Evolutionary conservation across 2,329 filamentous ascomycete genomes (phyloP).

Genomic region (Nemania diffusa): DNA sequence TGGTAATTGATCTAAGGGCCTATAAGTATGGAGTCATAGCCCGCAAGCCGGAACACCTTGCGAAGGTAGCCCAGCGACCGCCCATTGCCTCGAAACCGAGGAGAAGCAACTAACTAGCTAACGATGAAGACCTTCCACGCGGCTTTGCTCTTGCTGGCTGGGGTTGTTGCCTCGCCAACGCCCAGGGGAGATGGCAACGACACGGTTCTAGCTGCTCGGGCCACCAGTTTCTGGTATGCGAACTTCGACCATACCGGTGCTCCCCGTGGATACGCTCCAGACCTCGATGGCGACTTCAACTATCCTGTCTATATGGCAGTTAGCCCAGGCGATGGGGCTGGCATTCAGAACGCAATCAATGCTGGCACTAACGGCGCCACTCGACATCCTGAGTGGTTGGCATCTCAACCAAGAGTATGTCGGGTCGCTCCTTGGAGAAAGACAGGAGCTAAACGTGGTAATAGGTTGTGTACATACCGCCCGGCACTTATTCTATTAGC

Average conservation of each 20-base stretch:
- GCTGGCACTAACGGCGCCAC: conserved; percentile 48
- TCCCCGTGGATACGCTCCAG: conserved; percentile 54
- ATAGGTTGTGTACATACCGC: conserved; percentile 56
- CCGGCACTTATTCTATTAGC: conserved; percentile 55
- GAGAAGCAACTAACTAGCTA: not conserved
- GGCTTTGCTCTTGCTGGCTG: conserved; percentile 29
- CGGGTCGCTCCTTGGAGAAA: conserved; percentile 1
- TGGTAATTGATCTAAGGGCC: not conserved
- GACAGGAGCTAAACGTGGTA: conserved; percentile 18
- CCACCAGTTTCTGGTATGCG: conserved; percentile 54
- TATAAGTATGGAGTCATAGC: conserved; percentile 24
- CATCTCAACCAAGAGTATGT: conserved; percentile 54
- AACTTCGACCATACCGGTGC: conserved; percentile 54
- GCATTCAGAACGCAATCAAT: conserved; percentile 55
- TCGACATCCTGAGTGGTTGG: conserved; percentile 54
- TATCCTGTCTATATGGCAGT: conserved; percentile 55
- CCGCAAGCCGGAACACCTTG: not conserved
- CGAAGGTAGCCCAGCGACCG: not conserved
- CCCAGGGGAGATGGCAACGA: conserved; percentile 23
- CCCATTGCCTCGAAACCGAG: not conserved
- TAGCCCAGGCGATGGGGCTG: conserved; percentile 50
- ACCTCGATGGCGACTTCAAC: conserved; percentile 51
- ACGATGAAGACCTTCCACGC: conserved; percentile 29
- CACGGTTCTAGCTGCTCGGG: conserved; percentile 28
- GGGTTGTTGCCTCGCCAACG: conserved; percentile 31